Evolutionary conservation across 78 protist genomes (phyloP).

Genomic region (Emiliania huxleyi): DNA sequence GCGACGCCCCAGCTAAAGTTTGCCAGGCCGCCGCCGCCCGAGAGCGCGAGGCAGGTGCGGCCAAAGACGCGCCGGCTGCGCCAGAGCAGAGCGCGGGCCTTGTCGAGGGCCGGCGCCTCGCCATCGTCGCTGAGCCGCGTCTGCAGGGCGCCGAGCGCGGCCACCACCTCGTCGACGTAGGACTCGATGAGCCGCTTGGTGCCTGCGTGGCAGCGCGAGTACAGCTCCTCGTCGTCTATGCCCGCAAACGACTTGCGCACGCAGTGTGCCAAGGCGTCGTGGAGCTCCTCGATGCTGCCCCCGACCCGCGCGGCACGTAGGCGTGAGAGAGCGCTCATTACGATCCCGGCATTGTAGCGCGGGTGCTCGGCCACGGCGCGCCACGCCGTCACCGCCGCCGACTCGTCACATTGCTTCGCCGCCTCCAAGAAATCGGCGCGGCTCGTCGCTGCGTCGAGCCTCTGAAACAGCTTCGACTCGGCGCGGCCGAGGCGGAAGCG

Average conservation of each 20-base stretch:
- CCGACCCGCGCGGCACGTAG: not conserved
- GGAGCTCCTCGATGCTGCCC: not conserved
- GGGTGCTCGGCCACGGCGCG: too few relatives aligned
- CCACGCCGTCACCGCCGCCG: too few relatives aligned
- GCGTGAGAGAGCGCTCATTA: not conserved
- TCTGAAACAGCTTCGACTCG: too few relatives aligned
- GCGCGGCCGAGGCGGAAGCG: too few relatives aligned
- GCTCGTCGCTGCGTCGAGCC: too few relatives aligned
- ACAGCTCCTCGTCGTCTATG: not conserved
- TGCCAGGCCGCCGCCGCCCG: conserved; percentile 46
- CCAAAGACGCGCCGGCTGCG: conserved; percentile 1
- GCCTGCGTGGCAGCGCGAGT: not conserved
- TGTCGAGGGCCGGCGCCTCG: not conserved
- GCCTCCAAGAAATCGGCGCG: too few relatives aligned
- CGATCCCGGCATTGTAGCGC: too few relatives aligned
- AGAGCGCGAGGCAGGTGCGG: conserved; percentile 28
- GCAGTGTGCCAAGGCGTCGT: not conserved
- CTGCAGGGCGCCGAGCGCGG: not conserved
- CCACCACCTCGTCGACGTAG: not conserved
- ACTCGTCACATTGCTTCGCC: too few relatives aligned
- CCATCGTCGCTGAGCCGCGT: not conserved
- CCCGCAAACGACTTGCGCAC: not conserved
- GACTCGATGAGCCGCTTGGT: conserved; percentile 9
- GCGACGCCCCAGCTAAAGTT: conserved; percentile 25
- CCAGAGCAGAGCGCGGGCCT: not conserved